Evolutionary conservation across 306 rosid genomes (phyloP), one percentile per base, ranked within the genome.

Genomic region (Cucumis cinereus): DNA sequence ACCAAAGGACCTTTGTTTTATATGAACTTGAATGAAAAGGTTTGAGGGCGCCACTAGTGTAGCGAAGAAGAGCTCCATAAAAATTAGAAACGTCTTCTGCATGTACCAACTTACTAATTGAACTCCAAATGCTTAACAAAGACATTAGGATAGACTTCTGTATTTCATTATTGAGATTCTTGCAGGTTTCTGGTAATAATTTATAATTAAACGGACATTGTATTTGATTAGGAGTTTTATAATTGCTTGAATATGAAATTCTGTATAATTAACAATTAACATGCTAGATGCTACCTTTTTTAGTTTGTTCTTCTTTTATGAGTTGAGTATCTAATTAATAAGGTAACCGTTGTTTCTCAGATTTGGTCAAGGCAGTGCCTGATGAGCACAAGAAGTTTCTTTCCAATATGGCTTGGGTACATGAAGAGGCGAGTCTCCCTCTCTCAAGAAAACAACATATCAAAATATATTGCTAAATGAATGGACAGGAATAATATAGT

Each of bases 301-400:
- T 24, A 0, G 30, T 30, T 47, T 45, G 12, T 63, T 16, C 30
- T 62, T 63, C 13, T 66, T 9, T 30, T 22, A 36, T 50, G 16
- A 16, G 57, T 74, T 74, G 52, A 74, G 77, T 30, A 74, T 30
- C 63, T 56, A 57, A 55, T 22, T 23, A 11, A 2, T 22, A 67
- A 41, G 13, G 19, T 50, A 47, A 38, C 41, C 40, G 2, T 54
- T 74, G 23, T 57, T n/a, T n/a, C 23, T 54, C 90, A 91, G 95
- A 91, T 91, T 89, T 94, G 93, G 86, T 90, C 20, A 84, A 85
- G 82, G 97, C 91, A 36, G 96, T 94, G 80, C 97, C 97, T 71
- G 96, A 91, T 33, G 91, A 88, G 23, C 98, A 94, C 84, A 94
- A 91, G 90, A 89, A 87, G 81, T 91, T 94, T 81, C 97, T 94